phyloP scores from a whole-genome alignment of 2,329 filamentous ascomycete genomes.

The Monilinia fructigena region DNA sequence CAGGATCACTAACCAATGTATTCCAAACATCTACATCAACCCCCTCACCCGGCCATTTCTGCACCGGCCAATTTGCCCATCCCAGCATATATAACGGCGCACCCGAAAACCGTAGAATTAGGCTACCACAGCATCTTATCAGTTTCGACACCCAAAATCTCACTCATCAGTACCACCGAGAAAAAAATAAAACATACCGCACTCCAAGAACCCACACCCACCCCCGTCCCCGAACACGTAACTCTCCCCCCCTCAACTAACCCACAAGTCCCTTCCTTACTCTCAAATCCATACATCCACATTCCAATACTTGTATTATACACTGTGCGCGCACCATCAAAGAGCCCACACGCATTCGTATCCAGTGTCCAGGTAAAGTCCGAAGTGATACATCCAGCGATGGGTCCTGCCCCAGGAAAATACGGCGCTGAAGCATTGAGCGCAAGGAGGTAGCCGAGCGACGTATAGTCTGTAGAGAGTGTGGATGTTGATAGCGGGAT shows the following conservation, averaged over 20 bases:
- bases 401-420: slow-evolving; percentile 1
- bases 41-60: slow-evolving; percentile 8
- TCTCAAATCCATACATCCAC: slow-evolving; percentile 19
- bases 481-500: not conserved
- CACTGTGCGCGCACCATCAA: slow-evolving; percentile 4
- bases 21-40: slow-evolving; percentile 18
- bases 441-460: not conserved
- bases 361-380: slow-evolving; percentile 15
- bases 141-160: not conserved
- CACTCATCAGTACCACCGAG: no score
- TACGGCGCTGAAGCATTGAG: slow-evolving; percentile 15
- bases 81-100: slow-evolving; percentile 13
- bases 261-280: not conserved
- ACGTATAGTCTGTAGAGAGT: not conserved
- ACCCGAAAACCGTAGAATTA: slow-evolving; percentile 6
- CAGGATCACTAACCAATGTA: slow-evolving; percentile 12
- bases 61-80: slow-evolving; percentile 16
- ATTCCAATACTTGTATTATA: slow-evolving; percentile 8
- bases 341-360: not conserved
- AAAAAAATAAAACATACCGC: not conserved
- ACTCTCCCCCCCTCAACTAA: slow-evolving; percentile 4
- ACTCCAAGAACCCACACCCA: slow-evolving; percentile 6
- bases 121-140: not conserved
- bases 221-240: not conserved
- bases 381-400: slow-evolving; percentile 14